Evolutionary conservation across 2,329 filamentous ascomycete genomes (phyloP).

Genomic region (Sporothrix variecibatus): DNA sequence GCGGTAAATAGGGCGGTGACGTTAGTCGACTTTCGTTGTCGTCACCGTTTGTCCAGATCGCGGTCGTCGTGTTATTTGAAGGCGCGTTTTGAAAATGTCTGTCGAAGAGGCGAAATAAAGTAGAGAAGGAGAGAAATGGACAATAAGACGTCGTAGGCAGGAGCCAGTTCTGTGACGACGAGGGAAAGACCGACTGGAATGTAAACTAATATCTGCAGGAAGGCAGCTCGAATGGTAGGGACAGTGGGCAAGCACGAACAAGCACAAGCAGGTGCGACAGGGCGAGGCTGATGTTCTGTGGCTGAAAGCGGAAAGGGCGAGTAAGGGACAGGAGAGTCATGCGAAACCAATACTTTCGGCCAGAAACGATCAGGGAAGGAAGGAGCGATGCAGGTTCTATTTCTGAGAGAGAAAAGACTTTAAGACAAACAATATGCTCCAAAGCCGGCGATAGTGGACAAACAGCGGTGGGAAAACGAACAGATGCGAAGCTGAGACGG

Average conservation of each 20-base stretch:
- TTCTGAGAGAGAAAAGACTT: not conserved
- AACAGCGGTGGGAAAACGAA: not conserved
- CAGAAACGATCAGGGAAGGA: not conserved
- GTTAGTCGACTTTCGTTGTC: not conserved
- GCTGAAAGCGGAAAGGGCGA: conserved; percentile 18
- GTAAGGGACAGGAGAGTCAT: not conserved
- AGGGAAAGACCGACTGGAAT: conserved; percentile 21
- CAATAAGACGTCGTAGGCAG: not conserved
- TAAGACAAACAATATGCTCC: not conserved
- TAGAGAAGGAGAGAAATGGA: not conserved
- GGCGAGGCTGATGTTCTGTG: conserved; percentile 10
- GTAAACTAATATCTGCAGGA: conserved; percentile 4
- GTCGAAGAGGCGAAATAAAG: not conserved
- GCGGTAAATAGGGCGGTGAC: conserved; percentile 4
- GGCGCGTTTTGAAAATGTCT: conserved; percentile 1
- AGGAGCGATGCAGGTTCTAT: not conserved
- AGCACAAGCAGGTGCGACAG: conserved; percentile 12
- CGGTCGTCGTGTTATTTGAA: not conserved
- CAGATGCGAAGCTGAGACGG: conserved; percentile 2
- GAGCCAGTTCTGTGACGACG: conserved; percentile 5
- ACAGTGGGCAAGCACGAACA: conserved; percentile 13
- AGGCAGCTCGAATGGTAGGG: conserved; percentile 24
- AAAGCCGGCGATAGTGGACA: not conserved
- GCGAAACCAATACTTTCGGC: not conserved
- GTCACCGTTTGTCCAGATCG: conserved; percentile 4